phyloP scores from a whole-genome alignment of 2,329 filamentous ascomycete genomes.

The Massarina eburnea region DNA sequence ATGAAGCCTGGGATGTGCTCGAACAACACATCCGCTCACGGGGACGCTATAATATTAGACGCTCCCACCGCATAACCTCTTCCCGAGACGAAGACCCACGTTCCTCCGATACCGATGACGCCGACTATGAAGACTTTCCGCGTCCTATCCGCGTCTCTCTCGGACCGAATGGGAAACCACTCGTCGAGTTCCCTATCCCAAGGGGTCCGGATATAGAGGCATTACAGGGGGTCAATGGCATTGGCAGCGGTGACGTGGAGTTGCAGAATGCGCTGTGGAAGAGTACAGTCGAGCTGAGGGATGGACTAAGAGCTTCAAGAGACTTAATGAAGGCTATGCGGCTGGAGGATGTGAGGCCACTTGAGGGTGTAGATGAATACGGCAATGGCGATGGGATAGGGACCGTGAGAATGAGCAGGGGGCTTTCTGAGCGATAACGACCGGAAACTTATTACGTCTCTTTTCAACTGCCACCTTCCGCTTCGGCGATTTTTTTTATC shows the following conservation, averaged over 20 bases:
- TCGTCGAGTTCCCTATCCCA: constrained; percentile 38
- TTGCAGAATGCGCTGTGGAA: constrained; percentile 33
- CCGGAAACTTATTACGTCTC: neutral
- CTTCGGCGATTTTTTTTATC: too few species aligned
- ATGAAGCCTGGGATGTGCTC: constrained; percentile 39
- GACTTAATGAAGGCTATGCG: constrained; percentile 37
- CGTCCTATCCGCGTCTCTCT: constrained; percentile 28
- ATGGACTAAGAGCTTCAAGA: constrained; percentile 31
- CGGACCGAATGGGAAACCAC: constrained; percentile 33
- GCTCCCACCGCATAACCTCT: constrained; percentile 17
- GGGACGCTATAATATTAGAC: constrained; percentile 4
- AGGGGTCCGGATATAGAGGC: constrained; percentile 31
- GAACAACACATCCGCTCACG: constrained; percentile 24
- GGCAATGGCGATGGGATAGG: constrained; percentile 14
- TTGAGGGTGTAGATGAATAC: constrained; percentile 13
- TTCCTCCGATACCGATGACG: constrained; percentile 27
- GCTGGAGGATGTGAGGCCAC: constrained; percentile 18
- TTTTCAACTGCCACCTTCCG: neutral
- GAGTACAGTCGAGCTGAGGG: constrained; percentile 32
- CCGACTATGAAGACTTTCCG: constrained; percentile 17
- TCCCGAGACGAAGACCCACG: constrained; percentile 19
- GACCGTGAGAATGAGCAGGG: constrained; percentile 3
- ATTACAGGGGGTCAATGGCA: constrained; percentile 17
- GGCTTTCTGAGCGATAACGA: neutral
- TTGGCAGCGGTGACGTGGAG: constrained; percentile 14